Conservation (phyloP, 2,329 filamentous ascomycete species). For the Aureobasidium lini region DNA sequence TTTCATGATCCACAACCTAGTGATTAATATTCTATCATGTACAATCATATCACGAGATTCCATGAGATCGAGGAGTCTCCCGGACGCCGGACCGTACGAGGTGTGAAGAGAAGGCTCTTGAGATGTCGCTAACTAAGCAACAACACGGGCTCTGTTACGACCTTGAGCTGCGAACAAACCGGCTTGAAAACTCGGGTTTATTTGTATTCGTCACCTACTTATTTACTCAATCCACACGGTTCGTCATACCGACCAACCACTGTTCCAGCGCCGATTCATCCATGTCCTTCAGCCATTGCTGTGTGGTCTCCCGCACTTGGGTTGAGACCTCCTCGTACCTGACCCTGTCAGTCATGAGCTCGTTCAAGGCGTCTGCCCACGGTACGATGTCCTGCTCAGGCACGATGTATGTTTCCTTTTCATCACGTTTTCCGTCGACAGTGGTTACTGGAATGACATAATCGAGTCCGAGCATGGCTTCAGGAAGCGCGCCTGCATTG, state of each 20-base stretch:
- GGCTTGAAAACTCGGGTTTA: too few relatives aligned
- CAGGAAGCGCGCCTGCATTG: slow-evolving; percentile 17
- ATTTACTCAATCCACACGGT: too few relatives aligned
- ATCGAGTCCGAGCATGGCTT: slow-evolving; percentile 15
- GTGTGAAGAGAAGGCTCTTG: too few relatives aligned
- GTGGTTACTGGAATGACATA: background rate
- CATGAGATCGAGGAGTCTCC: too few relatives aligned
- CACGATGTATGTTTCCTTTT: slow-evolving; percentile 8
- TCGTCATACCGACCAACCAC: background rate
- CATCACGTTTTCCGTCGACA: slow-evolving; percentile 6
- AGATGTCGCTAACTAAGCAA: too few relatives aligned
- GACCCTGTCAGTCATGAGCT: slow-evolving; percentile 2
- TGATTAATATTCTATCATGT: too few relatives aligned
- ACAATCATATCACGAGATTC: too few relatives aligned
- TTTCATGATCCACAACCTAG: too few relatives aligned
- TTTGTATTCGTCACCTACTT: too few relatives aligned
- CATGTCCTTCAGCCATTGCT: background rate
- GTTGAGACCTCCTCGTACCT: background rate
- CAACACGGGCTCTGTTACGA: too few relatives aligned
- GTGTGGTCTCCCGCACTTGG: background rate
- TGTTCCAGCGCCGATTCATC: background rate
- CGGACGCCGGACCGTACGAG: too few relatives aligned
- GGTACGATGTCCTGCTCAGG: slow-evolving; percentile 14
- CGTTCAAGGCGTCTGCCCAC: background rate
- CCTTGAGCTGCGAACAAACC: too few relatives aligned